Evolutionary conservation across 768 basidiomycete genomes (phyloP), one percentile per base, ranked within the genome.

Genomic region (Kwoniella pini): DNA sequence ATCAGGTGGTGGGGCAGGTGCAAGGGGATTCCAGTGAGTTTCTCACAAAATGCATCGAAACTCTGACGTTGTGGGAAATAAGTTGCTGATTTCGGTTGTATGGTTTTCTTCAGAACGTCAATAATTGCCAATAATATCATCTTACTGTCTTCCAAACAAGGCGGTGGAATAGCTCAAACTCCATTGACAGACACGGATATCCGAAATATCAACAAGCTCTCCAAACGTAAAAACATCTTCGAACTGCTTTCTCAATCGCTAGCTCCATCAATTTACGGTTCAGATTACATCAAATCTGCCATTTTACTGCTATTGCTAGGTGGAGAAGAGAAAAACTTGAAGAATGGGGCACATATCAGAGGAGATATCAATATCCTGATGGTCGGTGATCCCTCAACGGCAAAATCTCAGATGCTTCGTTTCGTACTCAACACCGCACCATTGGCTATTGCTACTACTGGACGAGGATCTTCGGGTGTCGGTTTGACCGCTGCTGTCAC

Each of bases 381-480:
- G 95, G 94, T 99, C 60, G 96, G 96, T 63, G 96, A 99, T 80
- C 96, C 96, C 9, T 90, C 88, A n/a, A 99, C 96, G 0, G 96
- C 96, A 19, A 99, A 99, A 81, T 91, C 89, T 38, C 96, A 99
- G 76, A 82, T 99, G 72, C 83, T 99, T 53, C 88, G 96, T 55
- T 98, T 99, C 77, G 90, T 99, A 48, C 85, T 99, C 62, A 87
- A 90, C 67, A 98, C 91, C 6, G 96, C 96, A 4, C 95, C 95
- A 28, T 82, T 99, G 44, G 96, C 96, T 7, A 98, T 99, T 71
- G 96, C 96, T 5, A 99, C 96, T 12, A 99, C 96, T 12, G 96
- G 96, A 62, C 85, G 96, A 71, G 96, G 96, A 63, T 91, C 89
- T 71, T 96, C 94, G n/a, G 96, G 96, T 53, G 96, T 99, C 63